phyloP scores from a whole-genome alignment of 176 grass and related monocot genomes.

The Bolboschoenus planiculmis region DNA sequence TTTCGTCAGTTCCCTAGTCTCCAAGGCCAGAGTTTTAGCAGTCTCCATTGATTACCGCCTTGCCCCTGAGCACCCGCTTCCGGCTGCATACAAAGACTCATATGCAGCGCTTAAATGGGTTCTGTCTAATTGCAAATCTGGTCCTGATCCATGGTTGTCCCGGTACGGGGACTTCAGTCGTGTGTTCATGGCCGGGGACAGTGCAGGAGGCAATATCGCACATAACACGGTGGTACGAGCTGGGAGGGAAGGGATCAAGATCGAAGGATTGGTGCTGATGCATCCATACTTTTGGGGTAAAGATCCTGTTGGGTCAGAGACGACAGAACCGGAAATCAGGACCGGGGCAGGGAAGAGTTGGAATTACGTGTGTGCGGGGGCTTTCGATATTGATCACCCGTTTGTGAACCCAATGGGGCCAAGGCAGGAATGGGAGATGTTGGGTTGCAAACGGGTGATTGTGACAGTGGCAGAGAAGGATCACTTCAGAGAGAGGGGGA shows the following conservation, averaged over 20 bases:
- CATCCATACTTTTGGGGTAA: constrained; percentile 58
- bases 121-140: constrained; percentile 17
- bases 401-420: constrained; percentile 52
- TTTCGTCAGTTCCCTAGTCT: constrained; percentile 63
- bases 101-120: constrained; percentile 46
- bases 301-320: constrained; percentile 6
- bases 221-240: constrained; percentile 43
- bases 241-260: not conserved
- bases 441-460: constrained; percentile 29
- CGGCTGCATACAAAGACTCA: constrained; percentile 58
- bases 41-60: constrained; percentile 81
- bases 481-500: constrained; percentile 39
- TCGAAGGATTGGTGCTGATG: constrained; percentile 44
- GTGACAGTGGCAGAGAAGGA: constrained; percentile 50
- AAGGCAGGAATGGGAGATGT: constrained; percentile 23
- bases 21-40: constrained; percentile 34
- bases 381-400: constrained; percentile 43
- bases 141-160: constrained; percentile 35
- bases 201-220: constrained; percentile 50
- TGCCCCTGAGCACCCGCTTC: constrained; percentile 67
- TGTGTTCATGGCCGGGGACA: constrained; percentile 48
- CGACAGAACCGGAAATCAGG: not conserved
- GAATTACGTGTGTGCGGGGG: constrained; percentile 48
- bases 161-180: constrained; percentile 38
- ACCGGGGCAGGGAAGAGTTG: constrained; percentile 6